phyloP scores from a whole-genome alignment of 352 stramenopile species.

The Globisporangium lucens region DNA sequence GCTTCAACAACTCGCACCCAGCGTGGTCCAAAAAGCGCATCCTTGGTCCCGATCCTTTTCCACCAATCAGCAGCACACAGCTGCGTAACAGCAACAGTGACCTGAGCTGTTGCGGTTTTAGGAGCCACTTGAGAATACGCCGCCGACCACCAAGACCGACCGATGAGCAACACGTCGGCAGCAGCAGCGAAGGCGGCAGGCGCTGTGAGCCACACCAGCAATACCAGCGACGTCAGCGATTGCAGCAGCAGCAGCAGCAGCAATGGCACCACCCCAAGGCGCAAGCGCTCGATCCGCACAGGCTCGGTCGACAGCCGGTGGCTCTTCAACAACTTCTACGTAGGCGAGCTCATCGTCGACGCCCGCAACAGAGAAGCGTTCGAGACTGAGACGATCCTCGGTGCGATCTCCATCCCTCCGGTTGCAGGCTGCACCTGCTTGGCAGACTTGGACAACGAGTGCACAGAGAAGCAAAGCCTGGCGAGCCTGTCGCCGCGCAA shows the following conservation, averaged over 20 bases:
- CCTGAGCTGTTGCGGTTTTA: not conserved
- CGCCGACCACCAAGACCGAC: not conserved
- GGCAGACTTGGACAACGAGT: slow-evolving; percentile 18
- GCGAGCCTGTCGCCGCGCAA: slow-evolving; percentile 26
- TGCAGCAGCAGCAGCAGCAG: slow-evolving; percentile 4
- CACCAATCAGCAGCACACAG: slow-evolving; percentile 5
- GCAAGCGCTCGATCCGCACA: slow-evolving; percentile 18
- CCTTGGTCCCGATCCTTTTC: not conserved
- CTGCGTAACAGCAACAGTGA: slow-evolving; percentile 1
- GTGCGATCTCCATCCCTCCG: slow-evolving; percentile 49
- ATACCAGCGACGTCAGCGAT: slow-evolving; percentile 1
- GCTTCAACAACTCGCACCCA: not conserved
- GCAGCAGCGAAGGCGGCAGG: not conserved
- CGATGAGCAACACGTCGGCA: not conserved
- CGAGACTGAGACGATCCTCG: slow-evolving; percentile 38
- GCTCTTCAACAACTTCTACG: slow-evolving; percentile 76
- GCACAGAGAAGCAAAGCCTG: slow-evolving; percentile 20
- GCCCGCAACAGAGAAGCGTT: slow-evolving; percentile 31
- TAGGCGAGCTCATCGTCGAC: slow-evolving; percentile 65
- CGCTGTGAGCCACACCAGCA: not conserved
- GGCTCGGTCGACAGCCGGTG: slow-evolving; percentile 49
- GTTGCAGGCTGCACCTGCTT: slow-evolving; percentile 14
- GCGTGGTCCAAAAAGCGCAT: not conserved
- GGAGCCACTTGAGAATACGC: not conserved
- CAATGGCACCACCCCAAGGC: slow-evolving; percentile 11